Evolutionary conservation across 495 filamentous ascomycete genomes (phyloP).

Genomic region (Hypoxylon cercidicola): DNA sequence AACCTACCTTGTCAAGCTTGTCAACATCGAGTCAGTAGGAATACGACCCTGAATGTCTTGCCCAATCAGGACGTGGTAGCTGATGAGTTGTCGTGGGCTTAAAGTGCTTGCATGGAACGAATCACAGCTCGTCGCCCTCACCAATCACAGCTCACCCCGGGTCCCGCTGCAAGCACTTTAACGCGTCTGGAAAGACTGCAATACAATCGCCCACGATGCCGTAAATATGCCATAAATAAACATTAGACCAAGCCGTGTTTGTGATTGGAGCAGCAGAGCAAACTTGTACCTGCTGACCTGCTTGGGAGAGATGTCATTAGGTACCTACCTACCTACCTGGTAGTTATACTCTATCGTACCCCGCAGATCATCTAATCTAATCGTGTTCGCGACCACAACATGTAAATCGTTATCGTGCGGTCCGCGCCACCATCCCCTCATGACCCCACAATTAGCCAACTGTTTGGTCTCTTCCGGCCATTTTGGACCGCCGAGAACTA

Average conservation of each 20-base stretch:
- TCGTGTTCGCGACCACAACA: background rate
- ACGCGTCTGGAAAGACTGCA: conserved; percentile 30
- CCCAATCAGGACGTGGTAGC: conserved; percentile 28
- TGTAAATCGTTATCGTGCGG: conserved; percentile 31
- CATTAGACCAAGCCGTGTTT: background rate
- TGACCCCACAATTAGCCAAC: conserved; percentile 31
- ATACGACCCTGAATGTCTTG: conserved; percentile 16
- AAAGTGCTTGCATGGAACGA: conserved; percentile 41
- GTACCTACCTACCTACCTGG: background rate
- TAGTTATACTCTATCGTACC: conserved; percentile 18
- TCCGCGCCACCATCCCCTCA: conserved; percentile 20
- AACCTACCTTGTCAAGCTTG: conserved; percentile 6
- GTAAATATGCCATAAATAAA: conserved; percentile 21
- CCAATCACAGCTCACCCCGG: conserved; percentile 24
- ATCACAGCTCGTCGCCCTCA: conserved; percentile 14
- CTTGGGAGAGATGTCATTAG: background rate
- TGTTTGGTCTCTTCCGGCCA: conserved; percentile 5
- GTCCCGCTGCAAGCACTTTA: conserved; percentile 32
- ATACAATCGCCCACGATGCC: background rate
- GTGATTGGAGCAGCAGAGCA: conserved; percentile 20
- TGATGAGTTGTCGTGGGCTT: conserved; percentile 37
- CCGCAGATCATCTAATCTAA: conserved; percentile 26
- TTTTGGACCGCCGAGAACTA: conserved; percentile 7
- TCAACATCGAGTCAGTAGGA: conserved; percentile 26
- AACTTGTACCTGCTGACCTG: conserved; percentile 29